Base-by-base conservation (phyloP, 2,329 filamentous ascomycete genomes). In the Monilinia polystroma region DNA sequence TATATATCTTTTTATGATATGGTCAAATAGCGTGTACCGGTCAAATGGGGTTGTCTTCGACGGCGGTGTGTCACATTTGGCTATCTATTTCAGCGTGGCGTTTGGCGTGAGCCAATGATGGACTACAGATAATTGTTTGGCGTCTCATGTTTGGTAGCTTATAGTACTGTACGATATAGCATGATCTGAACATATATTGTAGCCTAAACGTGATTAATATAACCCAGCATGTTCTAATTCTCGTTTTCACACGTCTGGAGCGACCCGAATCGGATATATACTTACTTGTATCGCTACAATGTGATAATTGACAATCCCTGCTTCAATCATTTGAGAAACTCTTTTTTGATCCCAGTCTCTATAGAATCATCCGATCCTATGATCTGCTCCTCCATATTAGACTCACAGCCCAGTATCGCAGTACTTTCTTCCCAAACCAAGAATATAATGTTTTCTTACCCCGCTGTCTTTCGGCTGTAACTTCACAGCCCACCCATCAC, bases 11-110 rank as follows among this genome's bases (percentile, higher is more conserved):
- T 20, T 23, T 3, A 47, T 14, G 10, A 7, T 0, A 20, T 2
- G 11, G 18, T 8, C 5, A 1, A 16, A n/a, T 5, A 10, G 7
- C 0, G 7, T 3, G 6, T 23, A 1, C 12, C 2, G 3, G 1
- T 16, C 18, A 14, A 54, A 2, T 35, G 6, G 0, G 10, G 12
- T n/a, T 7, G 20, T 5, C 16, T 47, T 43, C 26, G 7, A 32
- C 11, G 20, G 43, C 57, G 43, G 26, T 49, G 26, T 49, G 5
- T 49, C 20, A 59, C 6, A 4, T 47, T 47, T 18, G 12, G 23
- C 26, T 10, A 14, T 58, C 16, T 18, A 47, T 47, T 60, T 60
- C 57, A 49, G 57, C 57, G 57, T 60, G 57, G 57, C 43, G 26
- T 60, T 60, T 38, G 20, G n/a, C 23, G 57, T 7, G 29, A 60